Base-by-base conservation (phyloP, 192 early-diverging fungal genomes). In the Funneliformis geosporum region DNA sequence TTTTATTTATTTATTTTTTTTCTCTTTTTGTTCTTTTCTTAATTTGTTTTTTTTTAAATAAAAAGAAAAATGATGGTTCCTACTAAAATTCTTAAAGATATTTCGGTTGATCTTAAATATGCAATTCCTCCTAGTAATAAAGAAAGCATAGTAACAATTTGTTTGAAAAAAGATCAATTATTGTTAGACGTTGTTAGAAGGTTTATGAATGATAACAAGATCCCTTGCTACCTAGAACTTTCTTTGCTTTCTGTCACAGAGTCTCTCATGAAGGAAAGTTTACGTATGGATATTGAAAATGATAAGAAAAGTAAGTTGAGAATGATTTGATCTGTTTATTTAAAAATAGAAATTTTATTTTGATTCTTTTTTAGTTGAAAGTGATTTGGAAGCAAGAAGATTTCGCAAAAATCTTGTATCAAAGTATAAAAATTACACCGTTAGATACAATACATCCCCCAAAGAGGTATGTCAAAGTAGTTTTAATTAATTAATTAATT, bases 191-290 rank as follows among this genome's bases (percentile, higher is more conserved):
- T 76, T 28, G 81, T 88, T 25, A 71, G 79, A 12, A 76, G 88
- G 55, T 64, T 83, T 27, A 79, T 87, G 62, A 64, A 82, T 12
- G 81, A 84, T 65, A 76, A 89, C 27, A 71, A 82, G 62, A 79
- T 88, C 4, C 87, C 87, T 27, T 74, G 84, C 62, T 88, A 89
- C 69, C 76, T 89, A 11, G 84, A 85, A 66, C 75, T 80, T 27
- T 85, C 87, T 14, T 73, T 89, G 18, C 77, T 88, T 39, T 87
- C 88, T 11, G 83, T 82, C 16, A 80, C 86, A 0, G 55, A 86
- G 60, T 73, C 55, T n/a, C 47, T 84, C 10, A 82, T 88, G 68
- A 76, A 83, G 6, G 76, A 83, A 18, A 81, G 81, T n/a, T 82
- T 80, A 27, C 80, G 81, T 23, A 43, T 39, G n/a, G 44, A 65